A percentile compares a stretch with the other conserved stretches of the same genome.
Evolutionary conservation across 2,329 filamentous ascomycete genomes (phyloP).

Genomic region (Phyllosticta citriasiana): DNA sequence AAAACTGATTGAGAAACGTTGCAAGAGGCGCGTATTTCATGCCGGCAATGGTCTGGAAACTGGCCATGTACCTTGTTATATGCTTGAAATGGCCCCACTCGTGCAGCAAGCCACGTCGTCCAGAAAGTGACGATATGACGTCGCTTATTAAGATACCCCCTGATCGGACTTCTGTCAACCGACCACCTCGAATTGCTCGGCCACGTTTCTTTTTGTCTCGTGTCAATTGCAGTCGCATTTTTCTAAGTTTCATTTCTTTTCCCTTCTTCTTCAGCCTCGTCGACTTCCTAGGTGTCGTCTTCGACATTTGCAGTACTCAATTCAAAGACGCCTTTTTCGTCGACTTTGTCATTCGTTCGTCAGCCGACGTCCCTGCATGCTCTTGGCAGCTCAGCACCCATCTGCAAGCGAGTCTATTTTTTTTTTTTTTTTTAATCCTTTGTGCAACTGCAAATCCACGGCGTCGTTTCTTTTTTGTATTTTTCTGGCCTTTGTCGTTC

Average conservation of each 20-base stretch:
- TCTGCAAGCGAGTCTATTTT: not conserved
- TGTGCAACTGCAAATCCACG: not conserved
- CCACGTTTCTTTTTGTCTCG: not conserved
- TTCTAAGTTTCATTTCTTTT: not conserved
- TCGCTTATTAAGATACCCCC: not conserved
- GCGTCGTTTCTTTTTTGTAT: not conserved
- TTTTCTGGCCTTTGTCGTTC: not conserved
- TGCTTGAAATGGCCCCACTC: not conserved
- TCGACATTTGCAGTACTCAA: not conserved
- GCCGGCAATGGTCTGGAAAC: not conserved
- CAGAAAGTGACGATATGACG: not conserved
- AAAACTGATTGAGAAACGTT: constrained; percentile 14
- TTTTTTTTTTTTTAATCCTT: not conserved
- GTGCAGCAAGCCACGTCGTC: not conserved
- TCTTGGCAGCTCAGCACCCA: not conserved
- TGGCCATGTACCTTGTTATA: not conserved
- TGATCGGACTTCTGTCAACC: not conserved
- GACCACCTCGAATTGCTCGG: not conserved
- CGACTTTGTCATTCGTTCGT: not conserved
- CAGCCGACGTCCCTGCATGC: not conserved
- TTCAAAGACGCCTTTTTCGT: not conserved
- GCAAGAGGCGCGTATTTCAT: not conserved
- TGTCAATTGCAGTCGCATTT: not conserved
- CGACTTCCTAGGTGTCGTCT: not conserved
- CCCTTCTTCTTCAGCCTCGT: too few species aligned